These are phyloP conservation scores for Teratosphaeria zuluensis DNA, from an alignment of 2,329 filamentous ascomycete genomes.

Conservation along the genomic window DNA sequence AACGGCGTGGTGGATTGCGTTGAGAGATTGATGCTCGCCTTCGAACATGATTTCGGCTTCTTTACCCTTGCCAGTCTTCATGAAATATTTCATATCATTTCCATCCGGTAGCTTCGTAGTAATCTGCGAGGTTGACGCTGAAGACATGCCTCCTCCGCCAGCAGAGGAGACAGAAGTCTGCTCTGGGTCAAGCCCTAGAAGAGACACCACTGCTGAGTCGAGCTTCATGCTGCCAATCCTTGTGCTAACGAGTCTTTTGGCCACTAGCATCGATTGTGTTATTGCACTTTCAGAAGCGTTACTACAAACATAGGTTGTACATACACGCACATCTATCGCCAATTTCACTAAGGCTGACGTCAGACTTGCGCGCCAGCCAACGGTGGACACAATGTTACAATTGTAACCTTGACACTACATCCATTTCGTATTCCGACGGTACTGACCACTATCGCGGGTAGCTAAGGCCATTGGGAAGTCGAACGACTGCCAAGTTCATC, in stretches of 20 bases:
- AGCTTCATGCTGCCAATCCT: slow-evolving; percentile 36
- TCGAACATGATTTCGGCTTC: slow-evolving; percentile 60
- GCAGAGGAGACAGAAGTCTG: slow-evolving; percentile 48
- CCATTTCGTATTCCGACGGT: too few relatives aligned
- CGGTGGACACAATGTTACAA: too few relatives aligned
- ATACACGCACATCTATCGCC: too few relatives aligned
- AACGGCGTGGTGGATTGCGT: slow-evolving; percentile 63
- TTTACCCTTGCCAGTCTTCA: slow-evolving; percentile 57
- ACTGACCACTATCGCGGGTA: neutral
- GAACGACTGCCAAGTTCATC: too few relatives aligned
- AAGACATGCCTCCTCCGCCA: slow-evolving; percentile 56
- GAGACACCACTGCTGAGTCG: slow-evolving; percentile 53
- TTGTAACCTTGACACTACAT: too few relatives aligned
- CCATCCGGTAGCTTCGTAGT: slow-evolving; percentile 39
- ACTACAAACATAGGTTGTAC: too few relatives aligned
- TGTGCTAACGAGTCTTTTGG: neutral
- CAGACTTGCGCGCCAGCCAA: neutral
- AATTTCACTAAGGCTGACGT: neutral
- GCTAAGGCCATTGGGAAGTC: too few relatives aligned
- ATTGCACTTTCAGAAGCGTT: neutral
- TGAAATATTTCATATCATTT: slow-evolving; percentile 51
- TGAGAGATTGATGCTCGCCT: slow-evolving; percentile 75
- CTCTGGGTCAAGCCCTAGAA: slow-evolving; percentile 49
- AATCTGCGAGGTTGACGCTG: slow-evolving; percentile 56
- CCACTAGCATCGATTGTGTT: neutral